Evolutionary conservation across 2,329 filamentous ascomycete genomes (phyloP).

Genomic region (Corinectria fuckeliana): DNA sequence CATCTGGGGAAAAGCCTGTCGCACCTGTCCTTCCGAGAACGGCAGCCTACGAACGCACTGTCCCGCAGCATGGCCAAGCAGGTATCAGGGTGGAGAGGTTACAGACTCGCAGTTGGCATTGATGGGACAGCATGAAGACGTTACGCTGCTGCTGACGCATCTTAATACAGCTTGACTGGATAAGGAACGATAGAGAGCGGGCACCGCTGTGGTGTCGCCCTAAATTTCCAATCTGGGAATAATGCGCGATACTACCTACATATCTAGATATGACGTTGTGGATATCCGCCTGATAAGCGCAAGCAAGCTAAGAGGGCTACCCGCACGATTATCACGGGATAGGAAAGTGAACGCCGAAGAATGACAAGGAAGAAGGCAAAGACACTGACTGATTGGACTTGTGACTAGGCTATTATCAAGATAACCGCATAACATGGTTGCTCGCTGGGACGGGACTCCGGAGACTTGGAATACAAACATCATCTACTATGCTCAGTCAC

Average conservation of each 20-base stretch:
- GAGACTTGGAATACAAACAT: not conserved
- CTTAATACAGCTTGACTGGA: not conserved
- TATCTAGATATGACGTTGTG: not conserved
- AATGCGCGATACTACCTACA: not conserved
- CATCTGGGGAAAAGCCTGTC: slow-evolving; percentile 3
- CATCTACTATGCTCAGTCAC: not conserved
- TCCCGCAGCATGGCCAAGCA: slow-evolving; percentile 1
- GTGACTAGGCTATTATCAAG: not conserved
- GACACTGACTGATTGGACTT: not conserved
- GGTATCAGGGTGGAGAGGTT: not conserved
- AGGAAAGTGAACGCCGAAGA: slow-evolving; percentile 13
- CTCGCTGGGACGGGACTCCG: not conserved
- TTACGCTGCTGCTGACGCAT: not conserved
- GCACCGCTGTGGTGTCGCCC: not conserved
- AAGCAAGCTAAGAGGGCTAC: not conserved
- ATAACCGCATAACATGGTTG: not conserved
- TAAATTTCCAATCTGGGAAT: not conserved
- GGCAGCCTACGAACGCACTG: slow-evolving; percentile 7
- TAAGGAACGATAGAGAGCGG: not conserved
- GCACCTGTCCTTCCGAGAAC: slow-evolving; percentile 14
- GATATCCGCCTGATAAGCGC: slow-evolving; percentile 1
- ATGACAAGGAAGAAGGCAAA: not conserved
- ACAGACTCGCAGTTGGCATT: not conserved
- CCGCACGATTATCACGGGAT: slow-evolving; percentile 6
- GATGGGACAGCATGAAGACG: not conserved